Evolutionary conservation across 176 grass and related monocot species (phyloP).

Genomic region (Phoenix roebelenii): DNA sequence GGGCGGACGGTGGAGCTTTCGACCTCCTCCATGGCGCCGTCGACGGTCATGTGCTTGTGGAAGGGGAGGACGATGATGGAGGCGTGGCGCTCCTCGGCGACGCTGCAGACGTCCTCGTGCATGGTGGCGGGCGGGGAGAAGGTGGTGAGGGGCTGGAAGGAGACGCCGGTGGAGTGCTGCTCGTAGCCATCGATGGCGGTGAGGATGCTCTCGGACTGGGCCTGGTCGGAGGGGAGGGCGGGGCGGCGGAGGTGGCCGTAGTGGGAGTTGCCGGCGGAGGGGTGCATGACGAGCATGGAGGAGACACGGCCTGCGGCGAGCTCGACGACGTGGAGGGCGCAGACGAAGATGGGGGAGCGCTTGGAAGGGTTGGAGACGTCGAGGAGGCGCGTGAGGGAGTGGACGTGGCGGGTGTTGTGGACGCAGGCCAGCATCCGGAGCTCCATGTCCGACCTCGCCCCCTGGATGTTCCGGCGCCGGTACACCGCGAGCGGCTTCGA

Average conservation of each 20-base stretch:
- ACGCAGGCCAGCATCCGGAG: constrained; percentile 35
- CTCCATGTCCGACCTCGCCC: constrained; percentile 16
- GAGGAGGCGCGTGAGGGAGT: constrained; percentile 26
- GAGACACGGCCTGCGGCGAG: constrained; percentile 19
- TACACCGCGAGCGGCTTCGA: constrained; percentile 5
- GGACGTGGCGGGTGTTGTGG: constrained; percentile 33
- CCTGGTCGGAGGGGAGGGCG: not conserved
- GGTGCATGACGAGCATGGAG: constrained; percentile 36
- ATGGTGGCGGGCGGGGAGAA: constrained; percentile 18
- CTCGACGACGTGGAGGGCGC: constrained; percentile 30
- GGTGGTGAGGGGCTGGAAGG: constrained; percentile 22
- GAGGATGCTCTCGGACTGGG: constrained; percentile 25
- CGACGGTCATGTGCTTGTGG: constrained; percentile 27
- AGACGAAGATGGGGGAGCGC: constrained; percentile 31
- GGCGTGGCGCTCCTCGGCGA: constrained; percentile 27
- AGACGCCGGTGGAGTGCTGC: constrained; percentile 15
- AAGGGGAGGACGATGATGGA: constrained; percentile 34
- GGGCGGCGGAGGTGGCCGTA: not conserved
- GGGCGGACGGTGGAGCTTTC: constrained; percentile 14
- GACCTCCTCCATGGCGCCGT: constrained; percentile 28
- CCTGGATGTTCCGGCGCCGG: constrained; percentile 27
- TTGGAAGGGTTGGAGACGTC: constrained; percentile 27
- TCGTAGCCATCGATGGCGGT: constrained; percentile 28
- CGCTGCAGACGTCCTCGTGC: constrained; percentile 26
- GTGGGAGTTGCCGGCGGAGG: not conserved